Conservation (phyloP, 2,329 filamentous ascomycete species). For the Drechslera avenae region DNA sequence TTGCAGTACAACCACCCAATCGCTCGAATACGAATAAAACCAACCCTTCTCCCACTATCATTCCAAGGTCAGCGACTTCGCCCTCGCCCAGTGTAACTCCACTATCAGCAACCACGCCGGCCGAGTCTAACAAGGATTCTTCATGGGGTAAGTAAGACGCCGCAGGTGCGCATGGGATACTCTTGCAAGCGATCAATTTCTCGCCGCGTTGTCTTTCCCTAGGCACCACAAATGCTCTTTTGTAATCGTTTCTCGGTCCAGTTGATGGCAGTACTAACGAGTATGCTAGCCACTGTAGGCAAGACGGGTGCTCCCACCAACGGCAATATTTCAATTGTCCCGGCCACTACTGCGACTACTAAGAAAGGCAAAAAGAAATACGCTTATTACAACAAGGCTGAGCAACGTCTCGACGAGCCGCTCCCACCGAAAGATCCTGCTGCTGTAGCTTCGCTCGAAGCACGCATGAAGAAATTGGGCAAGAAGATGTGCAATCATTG, state of each 20-base stretch:
- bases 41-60: constrained; percentile 15
- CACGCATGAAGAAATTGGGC: constrained; percentile 37
- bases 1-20: constrained; percentile 17
- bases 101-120: constrained; percentile 17
- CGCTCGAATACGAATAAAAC: constrained; percentile 23
- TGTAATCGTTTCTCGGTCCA: too few relatives aligned
- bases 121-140: constrained; percentile 23
- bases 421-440: constrained; percentile 41
- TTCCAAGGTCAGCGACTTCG: constrained; percentile 18
- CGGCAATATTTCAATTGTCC: constrained; percentile 49
- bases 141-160: constrained; percentile 22
- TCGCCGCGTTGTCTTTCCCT: too few relatives aligned
- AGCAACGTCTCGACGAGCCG: constrained; percentile 50
- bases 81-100: constrained; percentile 29
- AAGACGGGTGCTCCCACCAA: constrained; percentile 37
- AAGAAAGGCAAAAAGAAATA: constrained; percentile 39
- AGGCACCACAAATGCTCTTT: too few relatives aligned
- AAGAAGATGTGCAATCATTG: constrained; percentile 46
- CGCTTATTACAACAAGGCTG: constrained; percentile 51
- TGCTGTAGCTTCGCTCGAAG: constrained; percentile 33
- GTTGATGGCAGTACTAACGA: constrained; percentile 3
- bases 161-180: not conserved
- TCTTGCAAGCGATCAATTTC: too few relatives aligned
- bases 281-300: constrained; percentile 51
- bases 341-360: constrained; percentile 19